Percentiles rank a stretch among this genome's conserved stretches.
These are phyloP conservation scores for Astrothelium macrocarpum DNA, from an alignment of 495 filamentous ascomycete genomes.

Conservation along the genomic window DNA sequence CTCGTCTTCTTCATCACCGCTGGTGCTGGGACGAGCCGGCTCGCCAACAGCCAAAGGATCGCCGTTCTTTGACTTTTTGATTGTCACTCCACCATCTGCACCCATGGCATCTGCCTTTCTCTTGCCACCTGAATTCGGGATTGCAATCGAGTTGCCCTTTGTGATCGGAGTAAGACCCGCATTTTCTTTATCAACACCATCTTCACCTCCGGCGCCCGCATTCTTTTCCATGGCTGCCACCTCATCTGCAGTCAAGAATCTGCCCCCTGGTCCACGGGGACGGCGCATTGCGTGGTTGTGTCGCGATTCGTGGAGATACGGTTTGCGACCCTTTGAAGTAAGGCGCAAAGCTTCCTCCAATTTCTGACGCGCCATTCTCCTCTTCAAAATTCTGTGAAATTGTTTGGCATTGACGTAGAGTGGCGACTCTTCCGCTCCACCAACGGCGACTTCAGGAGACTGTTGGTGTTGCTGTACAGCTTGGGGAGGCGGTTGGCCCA, in stretches of 20 bases:
- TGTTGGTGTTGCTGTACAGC: conserved; percentile 51
- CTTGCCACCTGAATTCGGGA: conserved; percentile 10
- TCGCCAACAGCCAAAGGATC: conserved; percentile 1
- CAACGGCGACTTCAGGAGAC: conserved; percentile 70
- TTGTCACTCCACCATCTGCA: conserved; percentile 5
- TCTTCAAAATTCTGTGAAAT: conserved; percentile 93
- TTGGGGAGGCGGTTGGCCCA: conserved; percentile 20
- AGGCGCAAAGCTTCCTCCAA: conserved; percentile 83
- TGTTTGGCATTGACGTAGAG: conserved; percentile 98
- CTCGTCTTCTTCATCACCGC: conserved; percentile 10
- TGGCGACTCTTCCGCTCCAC: conserved; percentile 75
- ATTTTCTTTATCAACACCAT: conserved; percentile 29
- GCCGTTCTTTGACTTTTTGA: conserved; percentile 11
- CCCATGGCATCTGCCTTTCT: conserved; percentile 13
- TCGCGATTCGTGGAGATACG: conserved; percentile 95
- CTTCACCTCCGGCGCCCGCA: conserved; percentile 31
- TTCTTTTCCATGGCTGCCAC: conserved; percentile 77
- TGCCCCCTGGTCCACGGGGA: conserved; percentile 88
- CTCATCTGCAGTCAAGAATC: conserved; percentile 97
- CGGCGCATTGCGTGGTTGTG: conserved; percentile 98
- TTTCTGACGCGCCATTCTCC: conserved; percentile 84
- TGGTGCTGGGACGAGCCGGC: conserved; percentile 1
- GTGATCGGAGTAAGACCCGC: conserved; percentile 1
- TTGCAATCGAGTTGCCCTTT: not conserved
- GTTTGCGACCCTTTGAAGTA: conserved; percentile 91